A percentile compares a stretch with the other conserved stretches of the same genome.
These are phyloP conservation scores for Cyphellophora attinorum DNA, from an alignment of 2,329 filamentous ascomycete genomes.

Conservation along the genomic window DNA sequence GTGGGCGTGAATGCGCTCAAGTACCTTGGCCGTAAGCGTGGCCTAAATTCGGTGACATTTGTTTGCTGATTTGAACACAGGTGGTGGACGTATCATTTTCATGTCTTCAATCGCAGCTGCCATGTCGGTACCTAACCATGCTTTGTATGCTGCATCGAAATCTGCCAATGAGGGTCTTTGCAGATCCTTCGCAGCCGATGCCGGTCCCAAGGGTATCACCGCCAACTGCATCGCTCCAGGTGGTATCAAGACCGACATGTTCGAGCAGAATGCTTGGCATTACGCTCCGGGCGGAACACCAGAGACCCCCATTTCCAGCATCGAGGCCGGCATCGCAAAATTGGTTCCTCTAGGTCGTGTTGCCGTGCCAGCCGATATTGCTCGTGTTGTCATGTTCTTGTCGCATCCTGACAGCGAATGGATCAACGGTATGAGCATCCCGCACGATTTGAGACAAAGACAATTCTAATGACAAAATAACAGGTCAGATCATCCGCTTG, in stretches of 20 bases:
- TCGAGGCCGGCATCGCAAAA: slow-evolving; percentile 46
- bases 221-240: slow-evolving; percentile 65
- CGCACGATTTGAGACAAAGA: not conserved
- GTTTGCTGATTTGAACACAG: slow-evolving; percentile 9
- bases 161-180: slow-evolving; percentile 65
- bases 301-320: slow-evolving; percentile 36
- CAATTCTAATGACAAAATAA: slow-evolving; percentile 1
- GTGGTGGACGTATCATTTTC: slow-evolving; percentile 44
- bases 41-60: not conserved
- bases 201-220: slow-evolving; percentile 57
- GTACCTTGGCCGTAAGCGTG: slow-evolving; percentile 37
- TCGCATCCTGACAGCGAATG: slow-evolving; percentile 52
- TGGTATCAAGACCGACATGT: slow-evolving; percentile 71
- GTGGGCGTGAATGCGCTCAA: slow-evolving; percentile 62
- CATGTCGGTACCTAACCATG: slow-evolving; percentile 60
- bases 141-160: slow-evolving; percentile 62
- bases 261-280: slow-evolving; percentile 58
- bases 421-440: slow-evolving; percentile 47
- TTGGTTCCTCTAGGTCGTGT: slow-evolving; percentile 52
- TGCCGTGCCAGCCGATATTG: slow-evolving; percentile 50
- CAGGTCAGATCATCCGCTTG: slow-evolving; percentile 17
- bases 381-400: slow-evolving; percentile 47
- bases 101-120: slow-evolving; percentile 50
- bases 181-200: slow-evolving; percentile 62
- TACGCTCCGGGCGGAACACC: slow-evolving; percentile 50